These are phyloP conservation scores for Pleodorina starrii DNA, from an alignment of 139 green algal species.

Conservation along the genomic window DNA sequence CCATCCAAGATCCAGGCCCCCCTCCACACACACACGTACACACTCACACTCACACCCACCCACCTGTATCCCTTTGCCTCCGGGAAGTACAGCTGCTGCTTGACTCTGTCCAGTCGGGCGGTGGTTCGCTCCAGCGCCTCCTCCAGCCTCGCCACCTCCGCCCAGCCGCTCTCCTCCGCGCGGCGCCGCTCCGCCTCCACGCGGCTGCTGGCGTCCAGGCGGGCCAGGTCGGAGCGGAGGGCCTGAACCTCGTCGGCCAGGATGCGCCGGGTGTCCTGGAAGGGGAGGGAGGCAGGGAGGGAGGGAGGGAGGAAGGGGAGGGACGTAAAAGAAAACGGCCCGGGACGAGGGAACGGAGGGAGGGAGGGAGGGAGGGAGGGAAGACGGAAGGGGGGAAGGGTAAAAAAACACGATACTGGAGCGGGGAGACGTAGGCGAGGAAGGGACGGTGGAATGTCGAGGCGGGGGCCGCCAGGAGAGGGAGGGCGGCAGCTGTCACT, in stretches of 20 bases:
- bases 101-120: slow-evolving; percentile 71
- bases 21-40: no score
- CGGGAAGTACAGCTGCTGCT: slow-evolving; percentile 81
- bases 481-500: no score
- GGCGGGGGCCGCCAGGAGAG: no score
- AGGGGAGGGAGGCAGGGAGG: not conserved
- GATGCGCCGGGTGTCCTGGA: slow-evolving; percentile 53
- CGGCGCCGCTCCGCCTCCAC: slow-evolving; percentile 33
- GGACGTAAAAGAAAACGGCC: no score
- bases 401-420: not conserved
- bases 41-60: not conserved
- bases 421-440: no score
- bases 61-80: slow-evolving; percentile 78
- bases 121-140: slow-evolving; percentile 67
- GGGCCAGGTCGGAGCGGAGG: slow-evolving; percentile 45
- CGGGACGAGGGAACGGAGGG: no score
- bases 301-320: not conserved
- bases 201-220: slow-evolving; percentile 24
- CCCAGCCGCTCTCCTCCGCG: slow-evolving; percentile 43
- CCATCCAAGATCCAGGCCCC: no score
- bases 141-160: slow-evolving; percentile 59
- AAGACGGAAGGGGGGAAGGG: no score
- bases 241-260: slow-evolving; percentile 47
- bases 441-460: no score
- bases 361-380: not conserved